phyloP scores from a whole-genome alignment of 129 eudicot species.

The Rutidosis leptorrhynchoides region DNA sequence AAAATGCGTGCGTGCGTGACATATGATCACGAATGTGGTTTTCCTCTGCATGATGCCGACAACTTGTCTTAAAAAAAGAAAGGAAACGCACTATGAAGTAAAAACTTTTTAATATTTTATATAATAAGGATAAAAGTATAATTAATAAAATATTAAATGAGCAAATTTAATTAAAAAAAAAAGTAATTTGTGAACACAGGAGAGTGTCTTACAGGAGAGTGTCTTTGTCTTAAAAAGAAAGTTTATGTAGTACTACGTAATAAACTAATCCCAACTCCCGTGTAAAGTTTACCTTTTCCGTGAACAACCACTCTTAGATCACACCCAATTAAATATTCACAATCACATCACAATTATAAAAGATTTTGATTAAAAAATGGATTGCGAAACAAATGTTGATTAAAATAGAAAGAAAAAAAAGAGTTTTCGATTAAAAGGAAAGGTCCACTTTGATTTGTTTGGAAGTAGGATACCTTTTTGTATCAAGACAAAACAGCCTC shows the following conservation, averaged over 20 bases:
- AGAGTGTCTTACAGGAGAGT: too few species aligned
- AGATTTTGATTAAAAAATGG: neutral
- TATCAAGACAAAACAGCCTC: constrained; percentile 41
- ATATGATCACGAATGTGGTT: too few species aligned
- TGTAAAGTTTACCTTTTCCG: constrained; percentile 32
- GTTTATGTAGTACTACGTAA: constrained; percentile 28
- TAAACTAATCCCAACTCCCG: constrained; percentile 30
- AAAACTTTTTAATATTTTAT: too few species aligned
- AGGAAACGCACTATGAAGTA: too few species aligned
- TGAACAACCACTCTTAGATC: constrained; percentile 23
- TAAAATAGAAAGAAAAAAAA: too few species aligned
- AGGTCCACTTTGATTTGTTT: constrained; percentile 45
- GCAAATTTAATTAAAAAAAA: too few species aligned
- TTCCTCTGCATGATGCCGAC: too few species aligned
- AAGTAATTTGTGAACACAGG: too few species aligned
- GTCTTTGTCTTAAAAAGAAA: constrained; percentile 27
- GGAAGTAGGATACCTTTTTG: constrained; percentile 38
- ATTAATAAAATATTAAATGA: too few species aligned
- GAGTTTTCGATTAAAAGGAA: constrained; percentile 28
- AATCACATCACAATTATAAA: constrained; percentile 3
- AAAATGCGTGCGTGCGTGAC: too few species aligned
- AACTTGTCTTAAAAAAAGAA: too few species aligned
- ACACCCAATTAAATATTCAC: constrained; percentile 5
- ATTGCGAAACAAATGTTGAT: constrained; percentile 4
- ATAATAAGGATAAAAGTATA: too few species aligned